Evolutionary conservation across 257 asterid genomes (phyloP), one percentile per base, ranked within the genome.

Genomic region (Solanum paucissectum): DNA sequence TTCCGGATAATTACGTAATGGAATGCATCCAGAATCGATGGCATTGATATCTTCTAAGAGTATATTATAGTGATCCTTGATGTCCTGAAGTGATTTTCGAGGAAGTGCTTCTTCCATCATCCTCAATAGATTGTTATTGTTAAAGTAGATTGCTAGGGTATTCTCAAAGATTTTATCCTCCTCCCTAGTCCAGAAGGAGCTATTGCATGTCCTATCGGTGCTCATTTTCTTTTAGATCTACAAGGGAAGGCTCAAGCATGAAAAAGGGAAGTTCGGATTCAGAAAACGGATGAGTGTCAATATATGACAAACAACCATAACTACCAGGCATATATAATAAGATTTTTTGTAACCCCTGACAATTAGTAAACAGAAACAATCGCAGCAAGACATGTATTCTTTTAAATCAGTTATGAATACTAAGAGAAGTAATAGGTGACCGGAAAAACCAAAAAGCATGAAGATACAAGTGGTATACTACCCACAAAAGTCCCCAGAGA

Each of bases 91-190:
- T 52, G 94, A 83, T 64, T 89, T 92, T 2, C 91, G 91, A 23
- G 94, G 92, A 86, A 92, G 91, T 49, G 91, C 91, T 20, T 66
- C 87, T 27, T 87, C 90, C 49, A 91, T 91, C 83, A 89, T 92
- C 46, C 83, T 89, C 91, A 92, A 89, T 18, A 37, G 85, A 87
- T 87, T 71, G 11, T 58, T 66, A n/a, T 90, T 88, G 33, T 83
- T 66, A 73, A 44, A 83, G 88, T 87, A 60, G 55, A 83, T 34
- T 4, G 91, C 91, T 25, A 93, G 84, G 37, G 91, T 93, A 83
- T 87, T 90, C 89, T 91, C 97, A 46, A 90, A 92, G 66, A 93
- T 91, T 90, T 90, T 89, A 87, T 93, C 86, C 90, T 91, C 92
- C 85, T 92, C 93, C 87, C 42, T 73, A 6, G 90, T 89, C 96